Conservation (phyloP, 495 filamentous ascomycete species). For the Daldinia loculata region DNA sequence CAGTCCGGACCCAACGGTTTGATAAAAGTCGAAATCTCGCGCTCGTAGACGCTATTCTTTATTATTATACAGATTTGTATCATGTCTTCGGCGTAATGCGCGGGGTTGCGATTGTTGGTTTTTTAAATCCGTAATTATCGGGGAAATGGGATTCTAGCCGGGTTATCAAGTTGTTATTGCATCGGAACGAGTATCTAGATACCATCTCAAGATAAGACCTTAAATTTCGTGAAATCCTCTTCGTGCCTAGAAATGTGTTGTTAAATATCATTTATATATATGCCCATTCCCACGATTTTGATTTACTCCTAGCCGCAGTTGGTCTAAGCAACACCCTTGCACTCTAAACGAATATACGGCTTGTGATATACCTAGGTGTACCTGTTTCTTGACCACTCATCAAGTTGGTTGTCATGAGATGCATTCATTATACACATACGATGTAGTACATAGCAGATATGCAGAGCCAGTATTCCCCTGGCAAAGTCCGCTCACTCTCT, state of each 20-base stretch:
- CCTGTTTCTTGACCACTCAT: not conserved
- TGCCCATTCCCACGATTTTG: not conserved
- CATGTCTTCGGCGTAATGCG: constrained; percentile 26
- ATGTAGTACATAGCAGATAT: constrained; percentile 41
- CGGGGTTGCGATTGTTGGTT: constrained; percentile 18
- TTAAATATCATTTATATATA: not conserved
- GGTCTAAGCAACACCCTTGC: not conserved
- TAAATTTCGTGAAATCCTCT: not conserved
- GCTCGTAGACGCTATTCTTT: constrained; percentile 51
- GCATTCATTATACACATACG: constrained; percentile 34
- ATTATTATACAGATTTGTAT: constrained; percentile 6
- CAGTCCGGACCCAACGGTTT: constrained; percentile 93
- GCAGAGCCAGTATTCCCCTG: constrained; percentile 17
- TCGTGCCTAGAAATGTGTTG: not conserved
- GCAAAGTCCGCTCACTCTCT: constrained; percentile 16
- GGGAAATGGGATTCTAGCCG: not conserved
- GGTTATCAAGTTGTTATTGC: constrained; percentile 19
- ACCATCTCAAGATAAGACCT: constrained; percentile 22
- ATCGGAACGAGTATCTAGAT: constrained; percentile 28
- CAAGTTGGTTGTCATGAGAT: constrained; percentile 27
- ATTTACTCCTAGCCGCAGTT: not conserved
- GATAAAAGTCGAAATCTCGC: constrained; percentile 91
- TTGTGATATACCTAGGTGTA: not conserved
- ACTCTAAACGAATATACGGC: not conserved
- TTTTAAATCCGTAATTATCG: constrained; percentile 20